Evolutionary conservation across 2,329 filamentous ascomycete species (phyloP), one percentile per base, ranked within the genome.

Genomic region (Diaporthe eres): DNA sequence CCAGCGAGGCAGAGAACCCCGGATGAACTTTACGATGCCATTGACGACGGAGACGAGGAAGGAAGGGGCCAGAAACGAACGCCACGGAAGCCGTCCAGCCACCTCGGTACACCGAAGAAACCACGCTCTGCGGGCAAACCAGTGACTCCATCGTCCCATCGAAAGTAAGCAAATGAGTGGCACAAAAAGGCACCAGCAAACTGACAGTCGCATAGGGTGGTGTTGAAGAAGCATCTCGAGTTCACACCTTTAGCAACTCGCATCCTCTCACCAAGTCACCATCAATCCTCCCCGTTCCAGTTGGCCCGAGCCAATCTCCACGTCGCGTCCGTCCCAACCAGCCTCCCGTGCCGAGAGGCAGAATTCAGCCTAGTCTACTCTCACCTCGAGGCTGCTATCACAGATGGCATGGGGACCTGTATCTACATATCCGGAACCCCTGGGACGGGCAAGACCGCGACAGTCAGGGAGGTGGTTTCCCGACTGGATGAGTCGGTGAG

Each of bases 361-460:
- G 97, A 99, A 82, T 99, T 99, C 83, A 91, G 93, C 13, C 92
- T 94, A 2, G 97, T 99, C 9, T 98, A 98, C 82, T 94, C 94
- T 6, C 95, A 98, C 83, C 92, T 99, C 47, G 96, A 98, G 82
- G 94, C 95, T 10, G 97, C 97, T 71, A 99, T 99, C 81, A 94
- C 94, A 19, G 96, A 98, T 79, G 97, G 96, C 25, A 94, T 94
- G 2, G 97, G 97, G 19, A 94, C 96, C 42, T 99, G 97, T 83
- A 98, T 99, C 82, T 99, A 99, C 85, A 99, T 99, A 76, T 98
- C 97, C 0, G 97, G 97, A n/a, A 98, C 96, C 0, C 97, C 97
- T 0, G 97, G 97, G 10, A 99, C 97, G 0, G 97, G 97, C 42
- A 99, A 99, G 84, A 99, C 97, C 1, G 97, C 97, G 17, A 99